A percentile compares a stretch with the other conserved stretches of the same genome.
These are phyloP conservation scores for Blastobotrys muscicola DNA, from an alignment of 805 yeast species.

Conservation along the genomic window DNA sequence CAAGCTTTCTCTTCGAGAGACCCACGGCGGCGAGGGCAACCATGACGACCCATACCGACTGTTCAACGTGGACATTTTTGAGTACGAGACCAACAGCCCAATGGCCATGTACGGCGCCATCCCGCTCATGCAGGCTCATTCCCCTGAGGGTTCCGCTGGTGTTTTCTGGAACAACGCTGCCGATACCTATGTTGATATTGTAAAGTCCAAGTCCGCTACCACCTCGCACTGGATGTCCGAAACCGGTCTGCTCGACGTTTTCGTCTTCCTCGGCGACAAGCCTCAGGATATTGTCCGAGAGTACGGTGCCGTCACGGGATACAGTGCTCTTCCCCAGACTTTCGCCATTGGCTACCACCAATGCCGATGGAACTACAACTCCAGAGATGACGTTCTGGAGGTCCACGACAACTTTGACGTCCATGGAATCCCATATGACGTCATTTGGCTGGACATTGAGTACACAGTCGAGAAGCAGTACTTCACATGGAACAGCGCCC, in stretches of 20 bases:
- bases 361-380: conserved; percentile 94
- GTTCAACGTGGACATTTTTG: conserved; percentile 91
- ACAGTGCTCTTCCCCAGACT: conserved; percentile 58
- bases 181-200: conserved; percentile 80
- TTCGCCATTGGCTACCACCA: conserved; percentile 88
- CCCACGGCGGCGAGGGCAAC: conserved; percentile 31
- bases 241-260: conserved; percentile 68
- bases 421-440: conserved; percentile 71
- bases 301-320: conserved; percentile 66
- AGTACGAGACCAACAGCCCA: conserved; percentile 73
- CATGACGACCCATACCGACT: conserved; percentile 70
- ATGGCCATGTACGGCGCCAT: conserved; percentile 94
- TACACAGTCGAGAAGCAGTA: conserved; percentile 79
- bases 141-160: conserved; percentile 52
- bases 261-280: conserved; percentile 49
- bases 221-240: conserved; percentile 90
- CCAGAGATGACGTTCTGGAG: conserved; percentile 67
- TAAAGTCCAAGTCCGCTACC: conserved; percentile 26
- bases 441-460: conserved; percentile 91
- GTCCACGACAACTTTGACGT: conserved; percentile 65
- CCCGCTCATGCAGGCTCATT: conserved; percentile 73
- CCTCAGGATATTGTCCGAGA: conserved; percentile 47
- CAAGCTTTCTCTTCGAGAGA: conserved; percentile 61
- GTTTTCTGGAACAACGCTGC: conserved; percentile 90
- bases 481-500: conserved; percentile 75